phyloP scores from a whole-genome alignment of 2,329 filamentous ascomycete species.

The Rutstroemia sp. region DNA sequence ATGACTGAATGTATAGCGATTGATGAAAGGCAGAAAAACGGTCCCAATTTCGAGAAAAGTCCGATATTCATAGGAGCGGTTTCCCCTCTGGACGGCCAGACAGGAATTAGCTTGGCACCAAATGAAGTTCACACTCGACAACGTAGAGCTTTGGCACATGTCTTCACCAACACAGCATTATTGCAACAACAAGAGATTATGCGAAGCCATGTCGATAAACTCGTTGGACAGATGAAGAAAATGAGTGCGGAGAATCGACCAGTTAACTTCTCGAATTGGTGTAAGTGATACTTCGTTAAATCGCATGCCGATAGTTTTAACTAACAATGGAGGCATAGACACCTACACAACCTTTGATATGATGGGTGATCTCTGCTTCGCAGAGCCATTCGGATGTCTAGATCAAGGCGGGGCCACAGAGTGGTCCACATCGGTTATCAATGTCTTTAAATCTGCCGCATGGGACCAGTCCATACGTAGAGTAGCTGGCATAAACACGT shows the following conservation, averaged over 20 bases:
- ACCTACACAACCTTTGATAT: slow-evolving; percentile 32
- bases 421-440: slow-evolving; percentile 7
- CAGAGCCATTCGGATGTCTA: slow-evolving; percentile 32
- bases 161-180: slow-evolving; percentile 28
- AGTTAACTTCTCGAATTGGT: background rate
- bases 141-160: slow-evolving; percentile 22
- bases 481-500: slow-evolving; percentile 1
- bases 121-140: slow-evolving; percentile 20
- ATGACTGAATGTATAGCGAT: no score
- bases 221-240: background rate
- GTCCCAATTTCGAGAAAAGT: slow-evolving; percentile 2
- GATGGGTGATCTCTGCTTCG: slow-evolving; percentile 37
- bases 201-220: slow-evolving; percentile 3
- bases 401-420: slow-evolving; percentile 18
- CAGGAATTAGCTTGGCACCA: slow-evolving; percentile 5
- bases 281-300: background rate
- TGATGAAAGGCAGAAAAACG: no score
- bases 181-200: slow-evolving; percentile 18
- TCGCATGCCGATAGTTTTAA: no score
- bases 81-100: background rate
- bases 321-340: background rate
- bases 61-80: slow-evolving; percentile 10
- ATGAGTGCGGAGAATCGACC: background rate
- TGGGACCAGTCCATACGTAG: slow-evolving; percentile 5
- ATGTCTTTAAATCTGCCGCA: slow-evolving; percentile 7